Conservation (phyloP, 108 stramenopile genomes). For the Aurantiochytrium sp. region DNA sequence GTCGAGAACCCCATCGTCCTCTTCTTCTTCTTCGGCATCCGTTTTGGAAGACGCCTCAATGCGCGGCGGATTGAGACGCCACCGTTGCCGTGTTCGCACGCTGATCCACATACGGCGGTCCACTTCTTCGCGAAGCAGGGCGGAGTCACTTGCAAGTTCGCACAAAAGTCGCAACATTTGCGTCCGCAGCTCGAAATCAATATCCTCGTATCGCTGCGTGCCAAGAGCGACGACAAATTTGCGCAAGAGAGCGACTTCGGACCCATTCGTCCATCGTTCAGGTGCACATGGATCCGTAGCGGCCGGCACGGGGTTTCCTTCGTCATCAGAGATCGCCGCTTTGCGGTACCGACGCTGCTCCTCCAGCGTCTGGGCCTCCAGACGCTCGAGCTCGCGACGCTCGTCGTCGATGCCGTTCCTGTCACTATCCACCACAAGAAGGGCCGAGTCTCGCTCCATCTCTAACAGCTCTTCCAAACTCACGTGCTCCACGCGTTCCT, state of each 20-base stretch:
- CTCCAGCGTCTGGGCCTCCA: background rate
- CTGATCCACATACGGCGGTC: background rate
- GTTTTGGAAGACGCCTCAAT: background rate
- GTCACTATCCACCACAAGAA: background rate
- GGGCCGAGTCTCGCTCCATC: background rate
- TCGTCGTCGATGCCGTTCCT: slow-evolving; percentile 6
- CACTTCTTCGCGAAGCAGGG: slow-evolving; percentile 5
- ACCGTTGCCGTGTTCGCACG: background rate
- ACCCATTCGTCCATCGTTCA: background rate
- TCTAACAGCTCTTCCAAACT: background rate
- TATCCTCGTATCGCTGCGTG: background rate
- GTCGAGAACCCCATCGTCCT: background rate
- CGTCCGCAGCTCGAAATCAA: background rate
- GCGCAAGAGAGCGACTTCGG: background rate
- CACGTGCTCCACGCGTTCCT: background rate
- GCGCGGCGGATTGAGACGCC: background rate
- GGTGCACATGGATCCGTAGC: background rate
- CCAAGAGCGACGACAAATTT: background rate
- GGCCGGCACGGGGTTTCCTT: background rate
- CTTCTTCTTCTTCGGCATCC: background rate
- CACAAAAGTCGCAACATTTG: background rate
- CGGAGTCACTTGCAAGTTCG: background rate
- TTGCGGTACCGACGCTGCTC: slow-evolving; percentile 5
- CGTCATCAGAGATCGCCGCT: background rate
- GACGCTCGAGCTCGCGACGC: background rate